Conservation (phyloP, 331 rosid species). For the Malus hybrid region DNA sequence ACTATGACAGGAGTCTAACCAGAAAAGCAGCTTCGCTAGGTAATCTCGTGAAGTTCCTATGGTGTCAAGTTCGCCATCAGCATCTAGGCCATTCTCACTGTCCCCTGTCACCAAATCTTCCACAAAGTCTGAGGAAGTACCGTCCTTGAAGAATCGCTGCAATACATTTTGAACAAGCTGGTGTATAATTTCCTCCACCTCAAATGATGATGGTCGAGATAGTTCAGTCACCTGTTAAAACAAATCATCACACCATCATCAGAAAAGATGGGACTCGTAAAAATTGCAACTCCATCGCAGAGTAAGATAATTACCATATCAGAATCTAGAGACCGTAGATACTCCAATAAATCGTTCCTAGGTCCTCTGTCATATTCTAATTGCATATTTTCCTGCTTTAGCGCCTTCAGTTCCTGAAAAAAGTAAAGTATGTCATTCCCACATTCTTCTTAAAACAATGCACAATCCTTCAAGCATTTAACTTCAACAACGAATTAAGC, state of each 20-base stretch:
- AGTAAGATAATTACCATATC: constrained; percentile 51
- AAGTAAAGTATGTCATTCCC: neutral
- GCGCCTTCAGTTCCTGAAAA: constrained; percentile 68
- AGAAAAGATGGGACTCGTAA: no score
- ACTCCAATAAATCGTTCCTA: constrained; percentile 72
- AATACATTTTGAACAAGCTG: constrained; percentile 70
- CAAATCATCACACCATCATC: neutral
- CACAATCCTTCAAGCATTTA: neutral
- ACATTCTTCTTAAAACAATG: neutral
- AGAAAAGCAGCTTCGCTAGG: constrained; percentile 93
- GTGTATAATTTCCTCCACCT: constrained; percentile 85
- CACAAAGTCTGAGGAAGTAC: constrained; percentile 30
- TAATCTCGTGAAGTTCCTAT: constrained; percentile 76
- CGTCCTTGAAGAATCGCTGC: constrained; percentile 48
- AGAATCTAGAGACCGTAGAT: constrained; percentile 80
- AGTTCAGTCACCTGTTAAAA: constrained; percentile 66
- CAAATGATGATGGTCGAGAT: constrained; percentile 71
- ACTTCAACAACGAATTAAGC: neutral
- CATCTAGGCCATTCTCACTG: constrained; percentile 24
- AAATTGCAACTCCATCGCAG: neutral
- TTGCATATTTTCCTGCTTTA: constrained; percentile 52
- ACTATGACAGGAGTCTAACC: constrained; percentile 43
- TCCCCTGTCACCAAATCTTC: constrained; percentile 32
- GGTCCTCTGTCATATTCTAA: constrained; percentile 53
- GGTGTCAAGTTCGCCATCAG: constrained; percentile 35